Percentiles rank a stretch among this genome's conserved stretches.
Conservation (phyloP, 768 basidiomycete species). For the Hericium erinaceus region DNA sequence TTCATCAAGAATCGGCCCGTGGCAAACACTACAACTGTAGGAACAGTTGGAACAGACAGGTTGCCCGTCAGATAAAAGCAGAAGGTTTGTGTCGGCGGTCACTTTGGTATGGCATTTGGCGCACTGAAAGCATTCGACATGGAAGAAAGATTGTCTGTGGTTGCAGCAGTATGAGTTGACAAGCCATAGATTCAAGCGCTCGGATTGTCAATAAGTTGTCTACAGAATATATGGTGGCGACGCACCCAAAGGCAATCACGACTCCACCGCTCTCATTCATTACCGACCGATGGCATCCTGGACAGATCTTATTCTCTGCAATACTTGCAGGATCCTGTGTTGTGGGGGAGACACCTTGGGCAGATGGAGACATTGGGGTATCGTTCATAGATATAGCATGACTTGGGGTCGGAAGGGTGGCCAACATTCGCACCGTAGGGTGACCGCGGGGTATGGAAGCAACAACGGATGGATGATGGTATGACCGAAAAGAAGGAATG, state of each 20-base stretch:
- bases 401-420: neutral
- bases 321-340: neutral
- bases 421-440: neutral
- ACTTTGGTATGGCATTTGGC: conserved; percentile 91
- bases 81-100: conserved; percentile 93
- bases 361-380: neutral
- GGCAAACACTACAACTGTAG: conserved; percentile 93
- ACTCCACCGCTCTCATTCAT: conserved; percentile 76
- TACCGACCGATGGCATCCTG: conserved; percentile 75
- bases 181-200: neutral
- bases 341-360: conserved; percentile 5
- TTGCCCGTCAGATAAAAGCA: conserved; percentile 93
- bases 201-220: neutral
- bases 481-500: neutral
- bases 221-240: conserved; percentile 12
- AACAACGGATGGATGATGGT: neutral
- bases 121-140: conserved; percentile 93
- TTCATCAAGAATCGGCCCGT: conserved; percentile 91
- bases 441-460: neutral
- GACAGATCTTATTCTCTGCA: conserved; percentile 57
- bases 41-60: conserved; percentile 93
- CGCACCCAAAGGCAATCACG: conserved; percentile 94
- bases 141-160: conserved; percentile 84
- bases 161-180: neutral
- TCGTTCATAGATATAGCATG: neutral